Evolutionary conservation across 768 basidiomycete genomes (phyloP).

Genomic region (Podaxis sp.): DNA sequence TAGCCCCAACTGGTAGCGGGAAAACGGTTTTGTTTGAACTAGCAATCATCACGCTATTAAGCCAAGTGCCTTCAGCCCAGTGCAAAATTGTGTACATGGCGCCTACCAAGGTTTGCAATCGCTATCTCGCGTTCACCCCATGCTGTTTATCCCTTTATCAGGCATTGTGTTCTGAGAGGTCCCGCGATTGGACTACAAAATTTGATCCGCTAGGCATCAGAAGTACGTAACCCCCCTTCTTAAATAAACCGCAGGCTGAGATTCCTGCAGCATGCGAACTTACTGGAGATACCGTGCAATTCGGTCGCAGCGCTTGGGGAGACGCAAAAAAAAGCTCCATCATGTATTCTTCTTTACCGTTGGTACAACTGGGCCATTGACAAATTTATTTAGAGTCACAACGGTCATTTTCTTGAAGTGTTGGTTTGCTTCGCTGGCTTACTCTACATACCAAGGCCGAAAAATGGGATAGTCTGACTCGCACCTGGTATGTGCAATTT

Average conservation of each 20-base stretch:
- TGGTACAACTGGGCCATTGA: conserved; percentile 1
- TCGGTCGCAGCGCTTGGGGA: conserved; percentile 65
- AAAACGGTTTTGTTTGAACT: conserved; percentile 96
- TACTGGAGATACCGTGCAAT: conserved; percentile 84
- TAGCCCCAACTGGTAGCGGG: conserved; percentile 94
- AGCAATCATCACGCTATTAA: conserved; percentile 63
- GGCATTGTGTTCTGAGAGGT: conserved; percentile 87
- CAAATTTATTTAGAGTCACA: conserved; percentile 52
- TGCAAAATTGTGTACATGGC: conserved; percentile 87
- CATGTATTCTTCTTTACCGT: conserved; percentile 50
- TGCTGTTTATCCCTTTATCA: conserved; percentile 25
- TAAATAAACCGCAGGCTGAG: background rate
- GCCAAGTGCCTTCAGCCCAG: conserved; percentile 24
- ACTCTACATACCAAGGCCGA: conserved; percentile 58
- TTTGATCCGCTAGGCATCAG: conserved; percentile 74
- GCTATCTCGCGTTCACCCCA: background rate
- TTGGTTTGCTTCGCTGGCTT: background rate
- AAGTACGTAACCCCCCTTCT: conserved; percentile 44
- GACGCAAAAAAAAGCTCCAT: conserved; percentile 75
- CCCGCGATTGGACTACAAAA: conserved; percentile 80
- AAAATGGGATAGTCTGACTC: conserved; percentile 94
- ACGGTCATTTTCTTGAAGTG: conserved; percentile 46
- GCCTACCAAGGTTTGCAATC: conserved; percentile 71
- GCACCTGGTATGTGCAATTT: conserved; percentile 59
- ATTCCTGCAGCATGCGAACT: conserved; percentile 70